Evolutionary conservation across 2,329 filamentous ascomycete genomes (phyloP), one percentile per base, ranked within the genome.

Genomic region (Xylaria sp.): DNA sequence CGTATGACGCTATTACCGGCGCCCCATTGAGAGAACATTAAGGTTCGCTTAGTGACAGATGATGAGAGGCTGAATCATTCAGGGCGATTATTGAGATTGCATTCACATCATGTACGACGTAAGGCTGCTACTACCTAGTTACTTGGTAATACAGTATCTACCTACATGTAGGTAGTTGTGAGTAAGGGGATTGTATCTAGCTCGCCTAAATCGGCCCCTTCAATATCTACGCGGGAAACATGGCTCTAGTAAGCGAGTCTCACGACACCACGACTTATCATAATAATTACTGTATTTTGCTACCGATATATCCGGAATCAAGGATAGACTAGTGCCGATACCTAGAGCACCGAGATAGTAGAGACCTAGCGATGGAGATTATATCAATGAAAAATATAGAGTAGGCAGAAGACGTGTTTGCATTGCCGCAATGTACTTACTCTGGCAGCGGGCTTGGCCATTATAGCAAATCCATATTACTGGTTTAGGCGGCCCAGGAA

Each of bases 41-140:
- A 10, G 53, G 20, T 39, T 25, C 12, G 5, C 6, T 5, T 30
- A 41, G 13, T 41, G 41, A 36, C n/a, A 8, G 3, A 41, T 41
- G 34, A 41, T 28, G 53, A 57, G 34, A 57, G 34, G 34, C 53
- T 57, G 53, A 57, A 57, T 13, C 32, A 56, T 3, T 4, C 3
- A 15, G 53, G 53, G 39, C n/a, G 53, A 39, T 41, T 56, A 41
- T 28, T n/a, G 10, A 34, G 48, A 30, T 25, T 52, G 25, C 23
- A 13, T 30, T 32, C 20, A 39, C 28, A 20, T n/a, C 18, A 41
- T 41, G 53, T 23, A 28, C 13, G 18, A 15, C 34, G 32, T 25
- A 53, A 53, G 50, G 34, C 50, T 34, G 12, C 10, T 23, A 9
- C n/a, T 36, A 56, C 12, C 3, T 18, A 52, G 32, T 18, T 50